phyloP scores from a whole-genome alignment of 257 asterid genomes.

The Jasminum sambac region DNA sequence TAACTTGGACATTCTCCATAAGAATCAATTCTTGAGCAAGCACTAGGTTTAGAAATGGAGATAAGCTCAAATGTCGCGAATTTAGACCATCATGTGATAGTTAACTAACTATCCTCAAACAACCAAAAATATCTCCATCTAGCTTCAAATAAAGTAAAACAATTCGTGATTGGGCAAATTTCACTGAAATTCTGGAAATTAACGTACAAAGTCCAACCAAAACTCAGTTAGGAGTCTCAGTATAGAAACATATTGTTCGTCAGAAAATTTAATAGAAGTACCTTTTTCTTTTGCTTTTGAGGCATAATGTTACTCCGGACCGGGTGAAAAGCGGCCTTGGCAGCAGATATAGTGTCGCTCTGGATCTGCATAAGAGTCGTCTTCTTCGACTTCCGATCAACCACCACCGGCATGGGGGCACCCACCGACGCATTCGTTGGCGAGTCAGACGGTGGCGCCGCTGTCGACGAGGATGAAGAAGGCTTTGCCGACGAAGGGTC shows the following conservation, averaged over 20 bases:
- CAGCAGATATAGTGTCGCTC: conserved; percentile 90
- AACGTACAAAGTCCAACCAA: conserved; percentile 13
- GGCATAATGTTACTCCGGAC: conserved; percentile 82
- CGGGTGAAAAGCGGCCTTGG: conserved; percentile 85
- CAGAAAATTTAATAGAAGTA: conserved; percentile 13
- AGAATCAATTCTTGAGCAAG: no score
- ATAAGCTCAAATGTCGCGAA: neutral
- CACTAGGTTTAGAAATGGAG: neutral
- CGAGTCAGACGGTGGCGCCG: conserved; percentile 59
- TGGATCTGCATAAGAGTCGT: conserved; percentile 97
- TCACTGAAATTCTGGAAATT: conserved; percentile 20
- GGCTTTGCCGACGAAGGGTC: conserved; percentile 72
- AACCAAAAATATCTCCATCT: neutral
- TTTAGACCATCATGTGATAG: neutral
- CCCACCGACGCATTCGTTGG: conserved; percentile 31
- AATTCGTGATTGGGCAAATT: neutral
- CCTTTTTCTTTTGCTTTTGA: conserved; percentile 82
- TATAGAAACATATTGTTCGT: conserved; percentile 2
- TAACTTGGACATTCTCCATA: no score
- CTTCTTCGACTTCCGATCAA: conserved; percentile 84
- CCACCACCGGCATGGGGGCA: conserved; percentile 54
- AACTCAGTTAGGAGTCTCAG: conserved; percentile 6
- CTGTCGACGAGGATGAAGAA: conserved; percentile 44
- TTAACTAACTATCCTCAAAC: neutral
- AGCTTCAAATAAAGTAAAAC: neutral